Percentiles rank a stretch among this genome's conserved stretches.
phyloP scores from a whole-genome alignment of 352 stramenopile species.

The Pilasporangium apinafurcum region DNA sequence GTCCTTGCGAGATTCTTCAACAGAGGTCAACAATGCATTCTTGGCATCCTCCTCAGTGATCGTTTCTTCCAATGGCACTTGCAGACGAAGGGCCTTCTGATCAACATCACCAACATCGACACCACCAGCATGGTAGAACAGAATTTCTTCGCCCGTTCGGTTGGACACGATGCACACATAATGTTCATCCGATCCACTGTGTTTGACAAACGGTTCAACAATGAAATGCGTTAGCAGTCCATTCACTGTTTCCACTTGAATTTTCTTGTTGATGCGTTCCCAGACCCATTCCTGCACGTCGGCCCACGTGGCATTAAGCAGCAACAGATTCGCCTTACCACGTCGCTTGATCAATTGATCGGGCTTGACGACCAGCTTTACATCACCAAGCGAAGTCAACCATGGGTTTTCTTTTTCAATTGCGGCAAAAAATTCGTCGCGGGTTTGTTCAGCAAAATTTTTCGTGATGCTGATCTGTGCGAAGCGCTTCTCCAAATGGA shows the following conservation, averaged over 20 bases:
- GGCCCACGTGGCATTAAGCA: conserved; percentile 91
- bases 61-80: conserved; percentile 75
- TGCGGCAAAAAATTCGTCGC: conserved; percentile 55
- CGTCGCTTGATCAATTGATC: conserved; percentile 97
- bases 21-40: conserved; percentile 62
- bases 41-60: conserved; percentile 73
- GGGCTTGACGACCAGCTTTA: conserved; percentile 94
- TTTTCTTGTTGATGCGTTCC: conserved; percentile 90
- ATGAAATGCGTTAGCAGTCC: conserved; percentile 96
- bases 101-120: conserved; percentile 96
- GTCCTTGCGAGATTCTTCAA: conserved; percentile 70
- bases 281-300: conserved; percentile 93
- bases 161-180: conserved; percentile 97
- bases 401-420: conserved; percentile 80
- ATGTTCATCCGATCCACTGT: conserved; percentile 92
- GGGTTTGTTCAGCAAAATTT: conserved; percentile 21
- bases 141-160: conserved; percentile 92
- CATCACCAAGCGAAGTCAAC: conserved; percentile 60
- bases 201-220: conserved; percentile 95
- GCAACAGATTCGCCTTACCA: conserved; percentile 93
- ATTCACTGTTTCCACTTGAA: conserved; percentile 87
- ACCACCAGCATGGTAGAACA: conserved; percentile 95
- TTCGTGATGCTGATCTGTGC: conserved; percentile 60
- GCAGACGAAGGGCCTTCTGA: conserved; percentile 87
- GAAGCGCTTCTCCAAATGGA: conserved; percentile 70